phyloP scores from a whole-genome alignment of 208 protist species.

The Leptomonas pyrrhocoris region DNA sequence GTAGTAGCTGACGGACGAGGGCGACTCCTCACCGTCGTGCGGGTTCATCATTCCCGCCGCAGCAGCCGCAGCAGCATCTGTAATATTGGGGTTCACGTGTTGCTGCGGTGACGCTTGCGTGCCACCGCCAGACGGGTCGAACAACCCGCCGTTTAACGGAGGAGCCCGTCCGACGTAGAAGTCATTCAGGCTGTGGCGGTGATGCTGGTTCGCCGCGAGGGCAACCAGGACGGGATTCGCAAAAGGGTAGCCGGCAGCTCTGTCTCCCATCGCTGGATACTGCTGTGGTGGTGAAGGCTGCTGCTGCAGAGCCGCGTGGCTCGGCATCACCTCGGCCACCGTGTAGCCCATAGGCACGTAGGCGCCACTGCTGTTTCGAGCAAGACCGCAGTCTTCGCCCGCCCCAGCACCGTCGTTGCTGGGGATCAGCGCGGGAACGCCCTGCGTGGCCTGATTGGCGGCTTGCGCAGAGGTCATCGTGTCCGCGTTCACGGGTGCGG shows the following conservation, averaged over 20 bases:
- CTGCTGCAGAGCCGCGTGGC: background rate
- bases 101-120: background rate
- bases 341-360: conserved; percentile 45
- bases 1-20: conserved; percentile 35
- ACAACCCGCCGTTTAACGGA: conserved; percentile 14
- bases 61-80: too few species aligned
- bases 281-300: conserved; percentile 10
- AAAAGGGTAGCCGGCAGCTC: background rate
- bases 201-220: background rate
- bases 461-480: background rate
- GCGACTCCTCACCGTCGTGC: conserved; percentile 25
- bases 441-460: background rate
- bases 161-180: conserved; percentile 27
- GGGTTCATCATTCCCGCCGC: background rate
- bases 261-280: background rate
- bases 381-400: conserved; percentile 3
- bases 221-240: background rate
- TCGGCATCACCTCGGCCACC: conserved; percentile 45
- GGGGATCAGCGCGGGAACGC: background rate
- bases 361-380: background rate
- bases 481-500: background rate
- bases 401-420: background rate
- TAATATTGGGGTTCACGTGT: background rate
- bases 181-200: conserved; percentile 8
- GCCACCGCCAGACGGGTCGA: background rate